phyloP scores from a whole-genome alignment of 2,329 filamentous ascomycete genomes.

The Hypoxylon sp. region DNA sequence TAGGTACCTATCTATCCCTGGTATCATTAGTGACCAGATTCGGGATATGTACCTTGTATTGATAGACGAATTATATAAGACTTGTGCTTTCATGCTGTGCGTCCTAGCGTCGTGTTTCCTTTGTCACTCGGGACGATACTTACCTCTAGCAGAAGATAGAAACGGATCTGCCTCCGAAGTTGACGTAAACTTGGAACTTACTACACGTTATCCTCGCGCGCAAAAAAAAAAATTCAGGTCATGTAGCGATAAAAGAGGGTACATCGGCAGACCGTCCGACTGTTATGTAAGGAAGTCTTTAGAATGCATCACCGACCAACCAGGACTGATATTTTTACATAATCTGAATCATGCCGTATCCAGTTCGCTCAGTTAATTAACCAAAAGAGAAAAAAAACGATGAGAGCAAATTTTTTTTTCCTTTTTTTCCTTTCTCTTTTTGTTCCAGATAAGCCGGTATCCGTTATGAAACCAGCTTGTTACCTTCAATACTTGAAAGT shows the following conservation, averaged over 20 bases:
- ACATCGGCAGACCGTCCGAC: neutral
- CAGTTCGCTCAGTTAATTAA: constrained; percentile 22
- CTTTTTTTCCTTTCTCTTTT: constrained; percentile 9
- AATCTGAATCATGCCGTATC: constrained; percentile 37
- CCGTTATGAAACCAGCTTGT: constrained; percentile 10
- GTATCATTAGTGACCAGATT: no score
- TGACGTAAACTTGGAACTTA: constrained; percentile 8
- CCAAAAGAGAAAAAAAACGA: constrained; percentile 5
- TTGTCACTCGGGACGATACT: constrained; percentile 1
- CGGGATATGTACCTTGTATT: no score
- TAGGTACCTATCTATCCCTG: constrained; percentile 9
- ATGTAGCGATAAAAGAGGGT: no score
- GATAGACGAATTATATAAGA: constrained; percentile 13
- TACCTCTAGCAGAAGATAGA: constrained; percentile 4
- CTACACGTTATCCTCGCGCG: no score
- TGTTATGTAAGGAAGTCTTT: constrained; percentile 24
- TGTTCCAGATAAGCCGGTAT: constrained; percentile 20
- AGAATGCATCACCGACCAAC: constrained; percentile 38
- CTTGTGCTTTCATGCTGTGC: no score
- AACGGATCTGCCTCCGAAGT: constrained; percentile 16
- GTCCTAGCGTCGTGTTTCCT: no score
- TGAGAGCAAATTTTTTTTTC: constrained; percentile 8
- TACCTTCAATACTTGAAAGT: no score
- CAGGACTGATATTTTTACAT: constrained; percentile 42
- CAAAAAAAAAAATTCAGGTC: no score